Conservation (phyloP, 192 early-diverging fungal genomes). For the Rhizoclosmatium sp. region DNA sequence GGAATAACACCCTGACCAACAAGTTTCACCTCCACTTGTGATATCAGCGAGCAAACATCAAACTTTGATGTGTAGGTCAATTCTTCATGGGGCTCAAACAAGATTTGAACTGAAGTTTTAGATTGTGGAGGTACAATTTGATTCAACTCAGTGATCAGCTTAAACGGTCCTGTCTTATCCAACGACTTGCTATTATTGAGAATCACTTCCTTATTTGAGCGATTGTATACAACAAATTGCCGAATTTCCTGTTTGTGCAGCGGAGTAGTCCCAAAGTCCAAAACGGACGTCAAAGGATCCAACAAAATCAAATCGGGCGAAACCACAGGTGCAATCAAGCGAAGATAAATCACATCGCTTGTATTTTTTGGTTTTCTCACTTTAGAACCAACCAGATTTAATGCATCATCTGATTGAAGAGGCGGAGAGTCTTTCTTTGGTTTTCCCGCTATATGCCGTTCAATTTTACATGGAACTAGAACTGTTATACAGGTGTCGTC, state of each 20-base stretch:
- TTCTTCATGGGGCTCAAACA: conserved; percentile 18
- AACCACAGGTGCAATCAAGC: conserved; percentile 31
- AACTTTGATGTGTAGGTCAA: conserved; percentile 5
- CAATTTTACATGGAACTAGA: conserved; percentile 37
- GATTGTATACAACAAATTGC: conserved; percentile 31
- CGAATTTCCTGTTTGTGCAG: neutral
- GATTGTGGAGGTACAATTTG: neutral
- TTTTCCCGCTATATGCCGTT: neutral
- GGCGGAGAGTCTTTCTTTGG: neutral
- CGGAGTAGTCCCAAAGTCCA: conserved; percentile 35
- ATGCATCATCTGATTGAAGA: neutral
- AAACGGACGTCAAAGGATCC: conserved; percentile 4
- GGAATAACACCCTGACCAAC: conserved; percentile 49
- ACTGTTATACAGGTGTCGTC: conserved; percentile 33
- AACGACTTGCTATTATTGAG: neutral
- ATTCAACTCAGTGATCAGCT: conserved; percentile 4
- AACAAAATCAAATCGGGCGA: conserved; percentile 28
- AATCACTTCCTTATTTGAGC: neutral
- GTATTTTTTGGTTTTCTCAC: neutral
- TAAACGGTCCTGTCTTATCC: conserved; percentile 14
- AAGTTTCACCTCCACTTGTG: conserved; percentile 32
- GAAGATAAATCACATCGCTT: conserved; percentile 20
- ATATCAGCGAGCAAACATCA: conserved; percentile 9
- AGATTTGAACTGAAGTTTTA: neutral
- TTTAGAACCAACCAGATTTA: neutral